These are phyloP conservation scores for Cordyceps farinosa DNA, from an alignment of 2,329 filamentous ascomycete genomes.

Conservation along the genomic window DNA sequence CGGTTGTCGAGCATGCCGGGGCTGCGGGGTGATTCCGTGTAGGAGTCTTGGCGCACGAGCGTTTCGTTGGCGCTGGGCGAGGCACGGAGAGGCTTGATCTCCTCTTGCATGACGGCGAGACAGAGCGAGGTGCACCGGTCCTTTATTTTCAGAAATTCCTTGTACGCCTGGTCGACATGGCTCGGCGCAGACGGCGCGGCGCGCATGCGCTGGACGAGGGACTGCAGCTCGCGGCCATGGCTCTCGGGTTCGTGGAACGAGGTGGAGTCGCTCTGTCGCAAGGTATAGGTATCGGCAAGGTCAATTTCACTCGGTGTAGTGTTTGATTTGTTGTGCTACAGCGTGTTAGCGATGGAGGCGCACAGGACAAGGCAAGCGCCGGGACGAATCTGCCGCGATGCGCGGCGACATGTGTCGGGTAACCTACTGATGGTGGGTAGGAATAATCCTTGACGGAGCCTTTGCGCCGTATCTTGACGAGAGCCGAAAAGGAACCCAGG, in stretches of 20 bases:
- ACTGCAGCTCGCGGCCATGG: slow-evolving; percentile 34
- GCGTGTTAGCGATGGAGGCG: slow-evolving; percentile 19
- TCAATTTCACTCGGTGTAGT: slow-evolving; percentile 6
- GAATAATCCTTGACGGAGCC: slow-evolving; percentile 2
- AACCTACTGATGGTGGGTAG: not conserved
- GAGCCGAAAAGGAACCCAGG: slow-evolving; percentile 7
- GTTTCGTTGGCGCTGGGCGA: slow-evolving; percentile 24
- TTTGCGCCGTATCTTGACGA: slow-evolving; percentile 13
- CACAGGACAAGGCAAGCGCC: slow-evolving; percentile 13
- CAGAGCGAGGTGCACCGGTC: slow-evolving; percentile 41
- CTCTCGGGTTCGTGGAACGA: slow-evolving; percentile 31
- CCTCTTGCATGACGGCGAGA: slow-evolving; percentile 38
- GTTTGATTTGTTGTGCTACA: slow-evolving; percentile 3
- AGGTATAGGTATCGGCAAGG: not conserved
- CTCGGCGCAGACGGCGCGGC: slow-evolving; percentile 31
- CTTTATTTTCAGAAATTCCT: slow-evolving; percentile 41
- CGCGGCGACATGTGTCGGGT: not conserved
- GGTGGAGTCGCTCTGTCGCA: slow-evolving; percentile 24
- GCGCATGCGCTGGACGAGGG: slow-evolving; percentile 35
- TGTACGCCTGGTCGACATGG: slow-evolving; percentile 43
- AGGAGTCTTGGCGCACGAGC: slow-evolving; percentile 27
- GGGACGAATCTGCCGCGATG: not conserved
- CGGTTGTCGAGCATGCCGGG: slow-evolving; percentile 32
- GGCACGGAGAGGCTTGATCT: slow-evolving; percentile 31
- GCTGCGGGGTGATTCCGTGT: slow-evolving; percentile 31